Base-by-base conservation (phyloP, 2,329 filamentous ascomycete genomes). In the Exophiala sp. region DNA sequence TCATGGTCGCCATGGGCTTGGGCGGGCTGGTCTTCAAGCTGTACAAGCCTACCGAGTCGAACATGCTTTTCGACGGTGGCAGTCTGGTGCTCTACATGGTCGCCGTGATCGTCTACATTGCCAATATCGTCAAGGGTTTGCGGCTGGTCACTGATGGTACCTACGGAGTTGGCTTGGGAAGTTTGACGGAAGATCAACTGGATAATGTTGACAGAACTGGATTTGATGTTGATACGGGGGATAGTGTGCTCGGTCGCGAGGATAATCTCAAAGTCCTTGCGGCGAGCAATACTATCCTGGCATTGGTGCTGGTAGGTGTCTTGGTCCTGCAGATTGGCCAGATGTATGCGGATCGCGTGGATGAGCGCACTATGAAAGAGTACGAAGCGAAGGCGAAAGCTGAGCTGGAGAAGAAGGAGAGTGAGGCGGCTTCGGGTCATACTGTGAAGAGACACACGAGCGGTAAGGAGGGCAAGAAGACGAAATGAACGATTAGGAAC, bases 331-430 rank as follows among this genome's bases (percentile, higher is more conserved):
- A 99, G 82, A 90, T 90, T 16, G 94, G 94, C 9, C 90, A 97
- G 80, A 97, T 92, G 94, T 99, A 99, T 75, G 94, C 94, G 21
- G 91, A 97, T 80, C 82, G 89, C 68, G 95, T 95, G 75, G 91
- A 97, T 72, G 80, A 80, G 66, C 87, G 91, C 69, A 91, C 96
- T 71, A 81, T 85, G 62, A 73, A 77, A 70, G 77, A 75, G 59
- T 69, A 73, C 52, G 71, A 72, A 57, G 76, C 74, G 66, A 78
- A 78, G 71, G 73, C 54, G 38, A 50, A 58, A 42, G 49, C 42
- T 8, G 53, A 53, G 14, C 42, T 35, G 2, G 52, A 55, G 46
- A 55, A 53, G 51, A 57, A 61, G 47, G 52, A 58, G 33, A 29
- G 21, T 21, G 55, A 55, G 18, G 51, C 20, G 9, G 18, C 46